Conservation (phyloP, 495 filamentous ascomycete species). For the Oidiodendron maius region DNA sequence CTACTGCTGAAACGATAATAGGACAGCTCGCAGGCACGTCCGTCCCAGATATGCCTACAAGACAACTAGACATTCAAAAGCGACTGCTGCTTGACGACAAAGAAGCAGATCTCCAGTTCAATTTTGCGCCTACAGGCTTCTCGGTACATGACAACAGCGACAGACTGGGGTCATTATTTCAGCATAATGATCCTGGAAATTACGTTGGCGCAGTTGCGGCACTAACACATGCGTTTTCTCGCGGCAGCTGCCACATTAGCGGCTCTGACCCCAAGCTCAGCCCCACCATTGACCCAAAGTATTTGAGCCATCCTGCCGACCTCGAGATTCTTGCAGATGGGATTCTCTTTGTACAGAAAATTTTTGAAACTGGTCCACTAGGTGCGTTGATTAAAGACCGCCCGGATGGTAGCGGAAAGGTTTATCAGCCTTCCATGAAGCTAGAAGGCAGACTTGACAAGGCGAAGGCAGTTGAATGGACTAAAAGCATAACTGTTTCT, state of each 20-base stretch:
- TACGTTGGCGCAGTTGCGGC: background rate
- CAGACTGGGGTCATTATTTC: background rate
- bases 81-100: background rate
- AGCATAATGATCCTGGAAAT: background rate
- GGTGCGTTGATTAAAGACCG: slow-evolving; percentile 32
- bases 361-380: slow-evolving; percentile 33
- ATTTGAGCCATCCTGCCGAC: slow-evolving; percentile 47
- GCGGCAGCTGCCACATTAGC: slow-evolving; percentile 48
- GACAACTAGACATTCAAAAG: background rate
- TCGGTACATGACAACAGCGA: background rate
- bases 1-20: background rate
- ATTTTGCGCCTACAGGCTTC: background rate
- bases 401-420: slow-evolving; percentile 13
- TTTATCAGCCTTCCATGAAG: slow-evolving; percentile 3
- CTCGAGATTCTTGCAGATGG: slow-evolving; percentile 35
- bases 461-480: background rate
- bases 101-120: background rate
- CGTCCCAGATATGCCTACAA: background rate
- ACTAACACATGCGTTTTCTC: slow-evolving; percentile 40
- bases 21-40: background rate
- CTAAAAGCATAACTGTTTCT: background rate
- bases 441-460: background rate
- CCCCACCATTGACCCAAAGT: slow-evolving; percentile 48
- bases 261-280: slow-evolving; percentile 27
- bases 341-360: slow-evolving; percentile 33